Conservation (phyloP, 1,284 basidiomycete species). For the Fistulinella staudtii region DNA sequence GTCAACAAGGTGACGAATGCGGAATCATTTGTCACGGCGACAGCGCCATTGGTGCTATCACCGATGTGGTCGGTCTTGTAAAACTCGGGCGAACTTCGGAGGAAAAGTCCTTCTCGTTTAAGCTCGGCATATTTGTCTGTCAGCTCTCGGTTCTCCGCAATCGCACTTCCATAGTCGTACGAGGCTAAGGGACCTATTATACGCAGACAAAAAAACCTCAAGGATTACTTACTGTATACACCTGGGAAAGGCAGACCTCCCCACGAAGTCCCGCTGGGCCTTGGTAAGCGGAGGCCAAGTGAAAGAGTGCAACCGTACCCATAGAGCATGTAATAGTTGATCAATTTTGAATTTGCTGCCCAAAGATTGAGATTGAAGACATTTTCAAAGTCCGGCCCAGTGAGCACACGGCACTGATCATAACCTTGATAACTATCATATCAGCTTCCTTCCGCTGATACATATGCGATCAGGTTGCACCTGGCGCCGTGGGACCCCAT, state of each 20-base stretch:
- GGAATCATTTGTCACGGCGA: conserved; percentile 44
- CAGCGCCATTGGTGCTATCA: conserved; percentile 51
- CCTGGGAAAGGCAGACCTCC: conserved; percentile 67
- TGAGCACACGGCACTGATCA: conserved; percentile 50
- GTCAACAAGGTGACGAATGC: conserved; percentile 60
- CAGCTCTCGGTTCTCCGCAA: conserved; percentile 66
- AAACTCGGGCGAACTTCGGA: conserved; percentile 71
- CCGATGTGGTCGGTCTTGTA: conserved; percentile 73
- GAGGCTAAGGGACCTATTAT: conserved; percentile 36
- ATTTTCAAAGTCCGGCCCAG: conserved; percentile 66
- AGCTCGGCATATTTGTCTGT: conserved; percentile 69
- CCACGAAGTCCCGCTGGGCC: conserved; percentile 70
- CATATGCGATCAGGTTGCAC: conserved; percentile 27
- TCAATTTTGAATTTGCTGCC: conserved; percentile 72
- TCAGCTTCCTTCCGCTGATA: conserved; percentile 7
- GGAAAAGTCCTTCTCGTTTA: conserved; percentile 70
- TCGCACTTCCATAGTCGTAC: conserved; percentile 67
- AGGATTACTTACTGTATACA: conserved; percentile 45
- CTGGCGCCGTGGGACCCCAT: conserved; percentile 65
- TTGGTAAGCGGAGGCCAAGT: conserved; percentile 1
- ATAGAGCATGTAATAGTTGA: conserved; percentile 78
- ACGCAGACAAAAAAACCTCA: neutral
- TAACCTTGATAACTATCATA: conserved; percentile 34
- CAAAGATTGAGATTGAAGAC: conserved; percentile 74
- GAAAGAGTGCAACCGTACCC: conserved; percentile 43